phyloP scores from a whole-genome alignment of 305 asterid genomes.

The Ilex paraguariensis region DNA sequence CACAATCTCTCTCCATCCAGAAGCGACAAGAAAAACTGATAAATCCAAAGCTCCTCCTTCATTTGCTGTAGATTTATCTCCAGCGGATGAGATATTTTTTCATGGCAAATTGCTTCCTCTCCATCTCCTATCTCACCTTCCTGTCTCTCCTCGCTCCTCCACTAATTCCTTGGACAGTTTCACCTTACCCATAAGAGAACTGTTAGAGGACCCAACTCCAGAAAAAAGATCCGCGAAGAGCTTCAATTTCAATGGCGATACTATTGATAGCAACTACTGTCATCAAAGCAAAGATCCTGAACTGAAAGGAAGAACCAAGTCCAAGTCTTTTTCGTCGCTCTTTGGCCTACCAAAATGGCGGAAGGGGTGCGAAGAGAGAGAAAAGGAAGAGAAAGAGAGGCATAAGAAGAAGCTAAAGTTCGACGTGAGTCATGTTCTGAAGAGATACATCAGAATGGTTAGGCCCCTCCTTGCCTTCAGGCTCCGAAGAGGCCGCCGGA shows the following conservation, averaged over 20 bases:
- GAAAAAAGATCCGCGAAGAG: neutral
- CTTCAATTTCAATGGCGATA: neutral
- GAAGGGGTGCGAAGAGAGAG: conserved; percentile 22
- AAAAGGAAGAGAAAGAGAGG: conserved; percentile 27
- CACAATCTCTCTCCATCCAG: conserved; percentile 38
- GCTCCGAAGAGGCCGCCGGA: conserved; percentile 15
- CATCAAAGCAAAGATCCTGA: conserved; percentile 4
- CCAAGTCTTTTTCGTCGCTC: conserved; percentile 64
- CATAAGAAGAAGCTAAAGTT: conserved; percentile 42
- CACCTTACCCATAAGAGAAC: conserved; percentile 54
- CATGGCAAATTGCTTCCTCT: conserved; percentile 92
- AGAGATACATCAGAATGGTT: conserved; percentile 54
- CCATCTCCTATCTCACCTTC: conserved; percentile 67
- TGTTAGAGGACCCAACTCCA: conserved; percentile 9
- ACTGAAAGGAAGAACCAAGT: conserved; percentile 20
- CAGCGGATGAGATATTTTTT: conserved; percentile 88
- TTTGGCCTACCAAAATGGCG: conserved; percentile 41
- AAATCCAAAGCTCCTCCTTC: conserved; percentile 22
- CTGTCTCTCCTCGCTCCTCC: conserved; percentile 71
- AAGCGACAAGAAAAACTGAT: conserved; percentile 13
- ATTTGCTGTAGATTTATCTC: conserved; percentile 63
- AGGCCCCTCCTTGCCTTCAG: conserved; percentile 51
- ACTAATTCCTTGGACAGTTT: conserved; percentile 62
- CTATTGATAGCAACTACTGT: neutral
- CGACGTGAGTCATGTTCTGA: conserved; percentile 39